Evolutionary conservation across 306 rosid species (phyloP), one percentile per base, ranked within the genome.

Genomic region (Gillenia trifoliata): DNA sequence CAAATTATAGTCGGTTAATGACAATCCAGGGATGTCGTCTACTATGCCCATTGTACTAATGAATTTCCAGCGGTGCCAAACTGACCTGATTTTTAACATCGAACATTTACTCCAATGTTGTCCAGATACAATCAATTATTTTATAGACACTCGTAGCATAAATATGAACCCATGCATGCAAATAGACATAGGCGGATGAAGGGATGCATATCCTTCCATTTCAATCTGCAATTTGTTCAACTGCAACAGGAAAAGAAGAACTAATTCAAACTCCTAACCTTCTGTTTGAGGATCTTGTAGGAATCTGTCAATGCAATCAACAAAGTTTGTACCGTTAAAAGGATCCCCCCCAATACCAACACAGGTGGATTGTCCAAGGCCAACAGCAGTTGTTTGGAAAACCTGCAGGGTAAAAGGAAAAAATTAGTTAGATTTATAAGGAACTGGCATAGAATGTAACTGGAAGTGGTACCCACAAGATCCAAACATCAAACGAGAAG

Each of bases 321-420:
- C 93, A 77, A 95, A 95, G 88, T 95, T 95, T 66, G 99, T 95
- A 80, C 98, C 98, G 34, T 95, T 95, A 79, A 95, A 95, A 78
- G 99, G 99, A 85, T 95, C 99, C 49, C 99, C 98, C 61, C 98
- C 99, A 10, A 95, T 95, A 71, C 99, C 99, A 73, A 95, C 99
- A 75, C 99, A 95, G 36, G 99, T 95, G 65, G 99, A 95, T 82
- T 95, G 99, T 77, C 99, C 99, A 79, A 92, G 99, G 84, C 99
- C 98, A 80, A 92, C 99, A 70, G 93, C 88, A 77, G 99, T 92
- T 23, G 99, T 95, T 89, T 92, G 99, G 85, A 85, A 95, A 81
- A 95, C 99, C 99, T 95, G 82, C 66, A 86, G 34, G 72, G 64
- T 64, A 55, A 43, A 68, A 30, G 52, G 78, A 29, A 30, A 75